These are phyloP conservation scores for Lasiodiplodia theobromae DNA, from an alignment of 2,329 filamentous ascomycete genomes.

Conservation along the genomic window DNA sequence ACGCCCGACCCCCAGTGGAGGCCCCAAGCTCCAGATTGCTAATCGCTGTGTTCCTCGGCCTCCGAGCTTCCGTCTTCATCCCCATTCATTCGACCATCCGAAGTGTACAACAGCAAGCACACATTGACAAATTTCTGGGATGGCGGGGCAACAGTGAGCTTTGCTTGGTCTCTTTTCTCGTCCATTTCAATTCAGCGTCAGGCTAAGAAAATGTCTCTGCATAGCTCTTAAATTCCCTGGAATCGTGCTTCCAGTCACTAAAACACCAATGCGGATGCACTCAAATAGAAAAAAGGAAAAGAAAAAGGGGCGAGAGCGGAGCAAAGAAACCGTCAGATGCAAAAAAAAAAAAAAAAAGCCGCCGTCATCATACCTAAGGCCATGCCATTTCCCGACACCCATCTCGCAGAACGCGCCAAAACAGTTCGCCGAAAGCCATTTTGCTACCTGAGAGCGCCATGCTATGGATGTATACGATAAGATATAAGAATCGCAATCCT, in stretches of 20 bases:
- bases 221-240: not conserved
- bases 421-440: not conserved
- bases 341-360: not conserved
- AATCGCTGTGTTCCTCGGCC: slow-evolving; percentile 1
- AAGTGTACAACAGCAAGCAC: not conserved
- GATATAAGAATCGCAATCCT: not conserved
- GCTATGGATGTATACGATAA: slow-evolving; percentile 10
- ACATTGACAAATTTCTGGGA: not conserved
- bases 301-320: not conserved
- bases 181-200: not conserved
- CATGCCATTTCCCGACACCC: not conserved
- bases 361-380: not conserved
- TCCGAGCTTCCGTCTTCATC: not conserved
- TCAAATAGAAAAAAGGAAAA: not conserved
- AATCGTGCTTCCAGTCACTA: not conserved
- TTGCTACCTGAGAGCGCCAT: slow-evolving; percentile 17
- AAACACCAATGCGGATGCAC: not conserved
- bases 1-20: not conserved
- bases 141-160: not conserved
- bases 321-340: not conserved
- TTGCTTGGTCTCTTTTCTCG: not conserved
- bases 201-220: not conserved
- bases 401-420: not conserved
- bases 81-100: not conserved
- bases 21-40: slow-evolving; percentile 19